Evolutionary conservation across 768 basidiomycete species (phyloP).

Genomic region (Nevesoporus exiguus): DNA sequence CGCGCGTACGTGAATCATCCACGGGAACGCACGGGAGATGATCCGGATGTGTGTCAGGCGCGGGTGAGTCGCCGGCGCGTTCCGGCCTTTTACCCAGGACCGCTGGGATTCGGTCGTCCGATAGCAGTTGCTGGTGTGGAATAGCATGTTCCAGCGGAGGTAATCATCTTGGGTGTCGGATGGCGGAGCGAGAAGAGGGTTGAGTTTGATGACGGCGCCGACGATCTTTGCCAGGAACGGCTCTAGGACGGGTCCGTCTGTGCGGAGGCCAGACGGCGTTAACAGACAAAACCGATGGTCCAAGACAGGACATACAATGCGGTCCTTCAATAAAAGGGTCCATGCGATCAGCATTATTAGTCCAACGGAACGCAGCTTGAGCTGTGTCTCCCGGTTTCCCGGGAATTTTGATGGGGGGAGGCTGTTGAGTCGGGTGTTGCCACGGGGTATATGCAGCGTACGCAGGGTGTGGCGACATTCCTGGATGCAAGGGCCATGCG

Average conservation of each 20-base stretch:
- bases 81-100: constrained; percentile 67
- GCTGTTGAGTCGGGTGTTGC: constrained; percentile 28
- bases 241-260: constrained; percentile 70
- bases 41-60: constrained; percentile 51
- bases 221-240: constrained; percentile 55
- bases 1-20: constrained; percentile 51
- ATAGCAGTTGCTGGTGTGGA: constrained; percentile 54
- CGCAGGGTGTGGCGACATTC: constrained; percentile 22
- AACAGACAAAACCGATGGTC: background rate
- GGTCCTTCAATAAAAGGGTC: constrained; percentile 39
- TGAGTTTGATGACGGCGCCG: constrained; percentile 45
- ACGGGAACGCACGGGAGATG: constrained; percentile 52
- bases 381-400: constrained; percentile 23
- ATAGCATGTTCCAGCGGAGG: constrained; percentile 76
- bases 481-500: constrained; percentile 26
- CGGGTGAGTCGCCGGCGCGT: constrained; percentile 63
- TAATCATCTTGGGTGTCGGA: constrained; percentile 43
- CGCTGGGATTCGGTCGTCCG: constrained; percentile 58
- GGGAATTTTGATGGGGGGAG: constrained; percentile 20
- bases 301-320: constrained; percentile 36
- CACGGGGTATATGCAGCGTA: constrained; percentile 26
- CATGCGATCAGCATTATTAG: constrained; percentile 31
- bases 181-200: constrained; percentile 57
- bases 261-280: constrained; percentile 9
- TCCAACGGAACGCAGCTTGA: constrained; percentile 30